These are phyloP conservation scores for Cyclospora cayetanensis DNA, from an alignment of 169 alveolate genomes.

Conservation along the genomic window DNA sequence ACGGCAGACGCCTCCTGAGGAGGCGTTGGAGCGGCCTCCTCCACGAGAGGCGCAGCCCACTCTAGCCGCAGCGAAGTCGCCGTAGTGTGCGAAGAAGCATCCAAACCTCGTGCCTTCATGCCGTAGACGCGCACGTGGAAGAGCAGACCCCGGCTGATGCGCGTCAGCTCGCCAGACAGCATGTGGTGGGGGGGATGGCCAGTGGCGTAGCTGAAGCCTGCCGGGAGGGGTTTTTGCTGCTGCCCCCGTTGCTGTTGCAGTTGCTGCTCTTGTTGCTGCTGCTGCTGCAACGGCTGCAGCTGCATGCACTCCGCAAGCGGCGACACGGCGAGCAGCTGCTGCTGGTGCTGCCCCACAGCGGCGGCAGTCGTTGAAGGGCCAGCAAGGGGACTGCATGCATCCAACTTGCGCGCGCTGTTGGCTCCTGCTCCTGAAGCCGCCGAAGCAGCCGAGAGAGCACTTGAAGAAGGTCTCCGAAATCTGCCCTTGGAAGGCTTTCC, in stretches of 20 bases:
- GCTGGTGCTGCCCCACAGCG: no score
- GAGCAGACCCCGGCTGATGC: not conserved
- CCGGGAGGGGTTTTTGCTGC: slow-evolving; percentile 19
- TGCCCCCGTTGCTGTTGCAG: not conserved
- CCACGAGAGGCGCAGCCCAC: slow-evolving; percentile 10
- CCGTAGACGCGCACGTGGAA: not conserved
- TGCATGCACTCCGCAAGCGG: not conserved
- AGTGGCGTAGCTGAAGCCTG: slow-evolving; percentile 15
- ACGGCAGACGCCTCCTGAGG: no score
- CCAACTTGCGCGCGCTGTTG: no score
- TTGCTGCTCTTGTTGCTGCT: slow-evolving; percentile 10
- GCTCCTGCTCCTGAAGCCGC: no score
- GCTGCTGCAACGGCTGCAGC: not conserved
- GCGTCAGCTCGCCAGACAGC: not conserved
- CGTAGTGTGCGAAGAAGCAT: no score
- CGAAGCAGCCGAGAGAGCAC: no score
- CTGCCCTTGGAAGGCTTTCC: no score
- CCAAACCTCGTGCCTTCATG: not conserved
- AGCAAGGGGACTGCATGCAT: no score
- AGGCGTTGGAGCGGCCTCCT: not conserved
- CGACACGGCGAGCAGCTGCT: not conserved
- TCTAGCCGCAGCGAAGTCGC: not conserved
- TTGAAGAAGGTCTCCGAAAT: no score
- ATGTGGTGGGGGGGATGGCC: slow-evolving; percentile 34
- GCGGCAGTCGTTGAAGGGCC: no score